phyloP scores from a whole-genome alignment of 2,329 filamentous ascomycete genomes.

The Sporothrix mexicana region DNA sequence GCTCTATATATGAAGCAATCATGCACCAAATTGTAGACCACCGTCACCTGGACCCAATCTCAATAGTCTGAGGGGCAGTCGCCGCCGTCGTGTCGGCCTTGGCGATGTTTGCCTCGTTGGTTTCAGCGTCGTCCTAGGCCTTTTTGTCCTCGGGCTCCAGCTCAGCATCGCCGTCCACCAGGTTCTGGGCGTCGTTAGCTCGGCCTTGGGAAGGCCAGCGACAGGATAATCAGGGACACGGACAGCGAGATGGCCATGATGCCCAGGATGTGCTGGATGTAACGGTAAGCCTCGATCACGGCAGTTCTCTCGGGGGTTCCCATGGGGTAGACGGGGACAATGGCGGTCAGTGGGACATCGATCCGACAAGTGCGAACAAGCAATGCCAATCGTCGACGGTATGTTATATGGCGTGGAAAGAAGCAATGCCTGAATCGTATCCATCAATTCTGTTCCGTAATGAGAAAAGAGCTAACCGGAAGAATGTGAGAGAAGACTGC shows the following conservation, averaged over 20 bases:
- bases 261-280: not conserved
- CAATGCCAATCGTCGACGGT: no score
- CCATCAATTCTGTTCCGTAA: not conserved
- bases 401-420: not conserved
- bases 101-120: not conserved
- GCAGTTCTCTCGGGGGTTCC: slow-evolving; percentile 2
- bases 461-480: not conserved
- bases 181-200: not conserved
- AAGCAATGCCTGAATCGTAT: not conserved
- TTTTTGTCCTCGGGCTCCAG: not conserved
- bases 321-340: not conserved
- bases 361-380: no score
- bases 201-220: not conserved
- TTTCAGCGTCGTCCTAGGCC: not conserved
- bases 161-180: not conserved
- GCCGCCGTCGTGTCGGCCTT: not conserved
- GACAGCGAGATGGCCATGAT: not conserved
- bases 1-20: no score
- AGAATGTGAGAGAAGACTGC: no score
- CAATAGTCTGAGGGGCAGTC: not conserved
- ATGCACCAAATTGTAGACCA: no score
- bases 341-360: not conserved
- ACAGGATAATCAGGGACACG: not conserved
- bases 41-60: not conserved
- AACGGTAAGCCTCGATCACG: not conserved